phyloP scores from a whole-genome alignment of 306 rosid species.

The Chamaecrista fasciculata region DNA sequence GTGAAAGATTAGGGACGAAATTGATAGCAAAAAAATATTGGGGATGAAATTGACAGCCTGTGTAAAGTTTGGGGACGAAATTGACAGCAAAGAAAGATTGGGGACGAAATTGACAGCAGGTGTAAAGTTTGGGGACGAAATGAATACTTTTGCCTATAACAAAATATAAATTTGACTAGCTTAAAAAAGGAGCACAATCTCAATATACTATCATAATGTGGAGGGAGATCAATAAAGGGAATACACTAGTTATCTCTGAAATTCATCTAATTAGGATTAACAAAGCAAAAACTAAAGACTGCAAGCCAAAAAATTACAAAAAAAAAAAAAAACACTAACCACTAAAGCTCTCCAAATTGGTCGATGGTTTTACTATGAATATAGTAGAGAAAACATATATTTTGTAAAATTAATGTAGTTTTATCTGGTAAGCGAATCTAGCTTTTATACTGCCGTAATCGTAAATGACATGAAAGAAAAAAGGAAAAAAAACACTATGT shows the following conservation, averaged over 20 bases:
- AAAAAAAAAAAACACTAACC: no score
- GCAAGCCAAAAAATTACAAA: no score
- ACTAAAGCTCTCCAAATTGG: no score
- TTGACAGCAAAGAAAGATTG: no score
- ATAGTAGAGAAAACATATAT: not conserved
- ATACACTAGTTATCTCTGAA: not conserved
- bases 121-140: no score
- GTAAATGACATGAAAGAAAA: not conserved
- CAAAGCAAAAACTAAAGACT: not conserved
- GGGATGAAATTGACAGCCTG: no score
- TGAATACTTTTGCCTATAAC: no score
- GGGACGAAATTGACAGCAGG: no score
- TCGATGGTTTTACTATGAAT: not conserved
- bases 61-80: no score
- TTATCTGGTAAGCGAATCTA: not conserved
- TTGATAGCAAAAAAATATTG: no score
- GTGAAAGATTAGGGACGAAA: no score
- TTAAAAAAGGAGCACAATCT: not conserved
- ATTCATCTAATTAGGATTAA: not conserved
- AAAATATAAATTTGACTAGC: not conserved
- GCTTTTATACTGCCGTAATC: not conserved
- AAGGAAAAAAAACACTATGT: no score
- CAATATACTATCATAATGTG: not conserved
- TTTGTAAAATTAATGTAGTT: not conserved
- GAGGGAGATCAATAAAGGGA: not conserved